A percentile compares a stretch with the other conserved stretches of the same genome.
phyloP scores from a whole-genome alignment of 371 early-diverging fungal genomes.

The Saksenaea oblongispora region DNA sequence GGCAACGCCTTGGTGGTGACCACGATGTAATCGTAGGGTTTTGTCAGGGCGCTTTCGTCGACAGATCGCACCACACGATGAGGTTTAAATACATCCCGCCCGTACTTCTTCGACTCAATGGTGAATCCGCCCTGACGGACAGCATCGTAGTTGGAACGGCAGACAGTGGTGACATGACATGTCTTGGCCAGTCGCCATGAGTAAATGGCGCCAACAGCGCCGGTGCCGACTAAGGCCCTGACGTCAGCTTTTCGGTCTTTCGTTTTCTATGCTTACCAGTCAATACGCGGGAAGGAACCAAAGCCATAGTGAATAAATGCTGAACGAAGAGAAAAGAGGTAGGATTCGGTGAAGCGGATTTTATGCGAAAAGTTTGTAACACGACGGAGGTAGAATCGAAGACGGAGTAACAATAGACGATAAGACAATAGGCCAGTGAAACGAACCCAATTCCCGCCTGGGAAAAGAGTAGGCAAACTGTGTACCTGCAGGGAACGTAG shows the following conservation, averaged over 20 bases:
- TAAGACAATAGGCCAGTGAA: too few relatives aligned
- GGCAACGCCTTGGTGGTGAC: constrained; percentile 80
- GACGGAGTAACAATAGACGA: too few relatives aligned
- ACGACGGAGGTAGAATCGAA: not conserved
- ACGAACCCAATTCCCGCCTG: too few relatives aligned
- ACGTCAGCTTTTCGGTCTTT: not conserved
- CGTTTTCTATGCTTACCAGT: constrained; percentile 7
- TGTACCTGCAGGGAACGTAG: too few relatives aligned
- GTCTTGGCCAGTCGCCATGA: constrained; percentile 69
- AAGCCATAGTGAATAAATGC: constrained; percentile 3
- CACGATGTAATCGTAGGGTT: constrained; percentile 70
- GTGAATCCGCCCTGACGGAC: constrained; percentile 67
- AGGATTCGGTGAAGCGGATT: not conserved
- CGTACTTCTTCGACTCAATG: constrained; percentile 67
- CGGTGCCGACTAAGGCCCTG: constrained; percentile 74
- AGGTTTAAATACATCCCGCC: constrained; percentile 64
- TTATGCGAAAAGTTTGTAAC: not conserved
- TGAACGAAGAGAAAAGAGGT: not conserved
- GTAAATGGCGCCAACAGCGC: constrained; percentile 80
- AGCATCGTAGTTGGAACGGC: constrained; percentile 77
- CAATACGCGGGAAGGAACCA: constrained; percentile 8
- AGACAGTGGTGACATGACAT: constrained; percentile 71
- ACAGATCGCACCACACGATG: constrained; percentile 57
- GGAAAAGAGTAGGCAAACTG: too few relatives aligned
- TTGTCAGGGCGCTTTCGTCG: constrained; percentile 42